These are phyloP conservation scores for Candida jianshihensis DNA, from an alignment of 805 yeast genomes.

Conservation along the genomic window DNA sequence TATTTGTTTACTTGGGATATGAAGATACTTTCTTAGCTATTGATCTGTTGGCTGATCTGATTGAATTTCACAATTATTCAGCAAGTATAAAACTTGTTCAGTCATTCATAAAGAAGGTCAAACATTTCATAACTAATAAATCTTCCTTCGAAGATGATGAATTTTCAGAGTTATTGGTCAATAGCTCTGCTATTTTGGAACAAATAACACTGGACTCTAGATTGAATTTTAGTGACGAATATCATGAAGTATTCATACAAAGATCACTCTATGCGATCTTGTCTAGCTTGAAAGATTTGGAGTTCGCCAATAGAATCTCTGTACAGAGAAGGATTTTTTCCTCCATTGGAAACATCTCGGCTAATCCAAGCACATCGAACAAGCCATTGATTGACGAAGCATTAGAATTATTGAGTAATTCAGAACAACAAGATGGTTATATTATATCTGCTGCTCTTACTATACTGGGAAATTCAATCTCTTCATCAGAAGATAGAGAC, in stretches of 20 bases:
- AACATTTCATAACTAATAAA: not conserved
- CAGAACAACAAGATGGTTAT: slow-evolving; percentile 15
- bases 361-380: slow-evolving; percentile 17
- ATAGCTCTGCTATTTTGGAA: slow-evolving; percentile 14
- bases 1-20: slow-evolving; percentile 11
- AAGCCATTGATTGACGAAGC: slow-evolving; percentile 2
- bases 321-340: slow-evolving; percentile 18
- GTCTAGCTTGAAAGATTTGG: slow-evolving; percentile 3
- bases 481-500: slow-evolving; percentile 10
- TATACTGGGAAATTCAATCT: slow-evolving; percentile 21
- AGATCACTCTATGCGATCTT: slow-evolving; percentile 5
- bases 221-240: slow-evolving; percentile 7
- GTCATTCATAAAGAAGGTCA: slow-evolving; percentile 6
- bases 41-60: slow-evolving; percentile 13
- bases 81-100: slow-evolving; percentile 6
- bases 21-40: slow-evolving; percentile 9
- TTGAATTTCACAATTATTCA: slow-evolving; percentile 5
- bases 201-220: slow-evolving; percentile 12
- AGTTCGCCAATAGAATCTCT: slow-evolving; percentile 14
- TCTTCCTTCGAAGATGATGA: slow-evolving; percentile 19
- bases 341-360: slow-evolving; percentile 22
- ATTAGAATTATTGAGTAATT: not conserved
- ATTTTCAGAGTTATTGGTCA: slow-evolving; percentile 12
- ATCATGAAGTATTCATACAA: slow-evolving; percentile 10
- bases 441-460: slow-evolving; percentile 13